phyloP scores from a whole-genome alignment of 257 asterid genomes.

The Solanum chmielewskii region DNA sequence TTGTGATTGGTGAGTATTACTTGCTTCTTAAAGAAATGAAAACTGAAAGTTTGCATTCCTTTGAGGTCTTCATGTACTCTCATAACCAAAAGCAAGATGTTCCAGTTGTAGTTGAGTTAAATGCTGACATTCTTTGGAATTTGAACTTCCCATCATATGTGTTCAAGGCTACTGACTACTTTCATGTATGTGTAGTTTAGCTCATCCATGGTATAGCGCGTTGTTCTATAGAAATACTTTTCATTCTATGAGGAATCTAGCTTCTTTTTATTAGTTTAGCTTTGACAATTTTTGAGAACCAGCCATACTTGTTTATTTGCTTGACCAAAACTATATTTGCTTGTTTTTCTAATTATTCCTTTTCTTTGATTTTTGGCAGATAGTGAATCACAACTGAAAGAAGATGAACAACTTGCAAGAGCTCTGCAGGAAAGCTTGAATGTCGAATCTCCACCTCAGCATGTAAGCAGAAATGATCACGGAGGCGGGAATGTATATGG shows the following conservation, averaged over 20 bases:
- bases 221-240: neutral
- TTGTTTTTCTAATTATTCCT: neutral
- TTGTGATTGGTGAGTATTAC: constrained; percentile 35
- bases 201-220: neutral
- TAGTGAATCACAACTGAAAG: constrained; percentile 44
- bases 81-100: neutral
- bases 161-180: neutral
- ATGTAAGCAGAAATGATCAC: constrained; percentile 4
- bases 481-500: constrained; percentile 15
- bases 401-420: constrained; percentile 71
- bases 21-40: neutral
- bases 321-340: neutral
- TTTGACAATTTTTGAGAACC: neutral
- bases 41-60: neutral
- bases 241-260: neutral
- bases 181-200: neutral
- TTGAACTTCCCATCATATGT: neutral
- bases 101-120: neutral
- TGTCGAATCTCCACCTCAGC: constrained; percentile 42
- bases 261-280: neutral
- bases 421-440: constrained; percentile 69
- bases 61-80: neutral
- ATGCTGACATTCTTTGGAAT: neutral
- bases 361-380: constrained; percentile 21
- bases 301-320: neutral